Evolutionary conservation across 2,329 filamentous ascomycete species (phyloP).

Genomic region (Diaporthe ampelina): DNA sequence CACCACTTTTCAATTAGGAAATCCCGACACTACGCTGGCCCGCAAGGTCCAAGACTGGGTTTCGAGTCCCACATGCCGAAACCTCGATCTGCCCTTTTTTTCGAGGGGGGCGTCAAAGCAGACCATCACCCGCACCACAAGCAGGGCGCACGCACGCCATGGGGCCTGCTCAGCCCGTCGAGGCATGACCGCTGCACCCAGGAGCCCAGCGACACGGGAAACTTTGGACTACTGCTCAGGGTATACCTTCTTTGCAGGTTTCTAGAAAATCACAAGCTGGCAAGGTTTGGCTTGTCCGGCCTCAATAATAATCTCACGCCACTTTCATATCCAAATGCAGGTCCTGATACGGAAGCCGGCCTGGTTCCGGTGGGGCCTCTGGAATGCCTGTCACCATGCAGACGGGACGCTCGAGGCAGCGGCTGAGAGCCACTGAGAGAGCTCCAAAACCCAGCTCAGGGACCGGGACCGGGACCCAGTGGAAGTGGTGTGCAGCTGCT

Average conservation of each 20-base stretch:
- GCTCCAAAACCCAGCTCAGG: constrained; percentile 26
- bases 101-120: constrained; percentile 14
- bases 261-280: constrained; percentile 29
- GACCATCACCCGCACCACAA: constrained; percentile 2
- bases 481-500: constrained; percentile 2
- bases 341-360: constrained; percentile 29
- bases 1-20: constrained; percentile 22
- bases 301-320: constrained; percentile 22
- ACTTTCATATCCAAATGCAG: constrained; percentile 6
- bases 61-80: constrained; percentile 34
- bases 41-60: constrained; percentile 17
- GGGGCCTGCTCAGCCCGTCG: constrained; percentile 9
- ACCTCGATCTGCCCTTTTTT: constrained; percentile 28
- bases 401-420: constrained; percentile 16
- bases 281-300: constrained; percentile 4
- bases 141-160: not conserved
- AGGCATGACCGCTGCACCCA: constrained; percentile 20
- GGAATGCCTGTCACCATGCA: constrained; percentile 26
- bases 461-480: constrained; percentile 18
- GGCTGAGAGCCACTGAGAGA: constrained; percentile 26
- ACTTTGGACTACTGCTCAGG: constrained; percentile 3
- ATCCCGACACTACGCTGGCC: constrained; percentile 25
- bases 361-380: constrained; percentile 31
- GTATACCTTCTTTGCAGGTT: constrained; percentile 14
- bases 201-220: constrained; percentile 9